Evolutionary conservation across 768 basidiomycete genomes (phyloP), one percentile per base, ranked within the genome.

Genomic region (Dentipellis fragilis): DNA sequence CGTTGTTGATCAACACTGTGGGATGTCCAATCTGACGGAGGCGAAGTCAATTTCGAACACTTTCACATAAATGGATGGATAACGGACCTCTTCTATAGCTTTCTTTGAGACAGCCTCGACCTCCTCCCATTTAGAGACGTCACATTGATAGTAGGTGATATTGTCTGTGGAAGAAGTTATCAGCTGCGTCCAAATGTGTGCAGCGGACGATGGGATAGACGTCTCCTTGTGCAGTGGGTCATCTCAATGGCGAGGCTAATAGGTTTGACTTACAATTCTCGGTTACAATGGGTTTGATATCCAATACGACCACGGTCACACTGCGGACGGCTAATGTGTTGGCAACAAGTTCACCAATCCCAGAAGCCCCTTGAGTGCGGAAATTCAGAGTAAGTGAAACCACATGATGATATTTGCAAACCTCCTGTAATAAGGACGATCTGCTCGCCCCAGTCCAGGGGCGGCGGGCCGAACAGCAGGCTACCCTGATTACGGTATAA

Each of bases 1-100:
- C 96, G 65, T 95, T 97, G 72, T 97, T 98, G 62, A 99, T 75
- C 21, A 99, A 72, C 39, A 97, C 78, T 0, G 96, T 96, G 0
- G 90, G 90, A 57, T 88, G 78, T 3, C 91, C 94, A 52, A 95
- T 76, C 90, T 94, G 62, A 35, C 23, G 49, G 6, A 54, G 40
- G 55, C 38, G 29, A 6, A 3, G 29, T 29, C 29, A 29, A 29
- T 29, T 29, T 6, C 29, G 10, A 48, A 39, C 23, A 9, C 53
- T 19, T 39, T 16, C 21, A 12, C 4, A 56, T 22, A 34, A 36
- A 23, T 11, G 35, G n/a, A 35, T 12, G 19, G 19, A 14, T 5
- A 22, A 51, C 16, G 35, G 57, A 91, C 91, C 75, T 97, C 93
- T 64, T 88, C 78, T 4, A 83, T 69, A 57, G 98, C 78, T 67